Percentiles rank a stretch among this genome's conserved stretches.
Conservation (phyloP, 371 early-diverging fungal species). For the Rhizopus arrhizus region DNA sequence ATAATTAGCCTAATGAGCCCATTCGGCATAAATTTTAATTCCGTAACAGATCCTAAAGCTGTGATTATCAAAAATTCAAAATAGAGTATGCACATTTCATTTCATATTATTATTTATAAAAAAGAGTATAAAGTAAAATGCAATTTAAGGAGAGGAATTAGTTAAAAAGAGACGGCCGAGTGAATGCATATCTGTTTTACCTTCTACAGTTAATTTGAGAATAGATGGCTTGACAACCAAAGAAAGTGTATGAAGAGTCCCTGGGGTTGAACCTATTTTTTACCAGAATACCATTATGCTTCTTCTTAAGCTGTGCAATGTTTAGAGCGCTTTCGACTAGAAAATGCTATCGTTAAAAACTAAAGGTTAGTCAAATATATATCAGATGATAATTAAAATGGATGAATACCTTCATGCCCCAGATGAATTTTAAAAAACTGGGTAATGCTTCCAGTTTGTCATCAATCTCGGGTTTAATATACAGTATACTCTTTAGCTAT, state of each 20-base stretch:
- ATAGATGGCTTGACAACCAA: conserved; percentile 19
- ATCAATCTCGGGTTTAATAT: conserved; percentile 1
- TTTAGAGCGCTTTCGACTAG: conserved; percentile 12
- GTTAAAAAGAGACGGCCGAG: conserved; percentile 8
- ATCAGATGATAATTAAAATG: conserved; percentile 18
- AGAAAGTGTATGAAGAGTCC: conserved; percentile 11
- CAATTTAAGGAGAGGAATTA: conserved; percentile 15
- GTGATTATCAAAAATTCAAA: too few relatives aligned
- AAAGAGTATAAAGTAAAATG: not conserved
- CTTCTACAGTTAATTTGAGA: conserved; percentile 19
- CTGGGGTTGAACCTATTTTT: conserved; percentile 15
- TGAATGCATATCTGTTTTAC: conserved; percentile 19
- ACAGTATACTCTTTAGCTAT: not conserved
- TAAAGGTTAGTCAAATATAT: conserved; percentile 16
- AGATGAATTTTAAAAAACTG: conserved; percentile 6
- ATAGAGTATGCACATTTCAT: too few relatives aligned
- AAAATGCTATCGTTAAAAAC: conserved; percentile 20
- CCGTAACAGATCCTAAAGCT: too few relatives aligned
- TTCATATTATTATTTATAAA: too few relatives aligned
- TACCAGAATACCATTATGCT: conserved; percentile 14
- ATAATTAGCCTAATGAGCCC: too few relatives aligned
- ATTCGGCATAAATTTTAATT: too few relatives aligned
- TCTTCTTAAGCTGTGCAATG: conserved; percentile 19
- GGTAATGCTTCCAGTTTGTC: not conserved
- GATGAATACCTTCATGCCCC: conserved; percentile 26